These are phyloP conservation scores for Betula pendula DNA, from an alignment of 306 rosid genomes.

Conservation along the genomic window DNA sequence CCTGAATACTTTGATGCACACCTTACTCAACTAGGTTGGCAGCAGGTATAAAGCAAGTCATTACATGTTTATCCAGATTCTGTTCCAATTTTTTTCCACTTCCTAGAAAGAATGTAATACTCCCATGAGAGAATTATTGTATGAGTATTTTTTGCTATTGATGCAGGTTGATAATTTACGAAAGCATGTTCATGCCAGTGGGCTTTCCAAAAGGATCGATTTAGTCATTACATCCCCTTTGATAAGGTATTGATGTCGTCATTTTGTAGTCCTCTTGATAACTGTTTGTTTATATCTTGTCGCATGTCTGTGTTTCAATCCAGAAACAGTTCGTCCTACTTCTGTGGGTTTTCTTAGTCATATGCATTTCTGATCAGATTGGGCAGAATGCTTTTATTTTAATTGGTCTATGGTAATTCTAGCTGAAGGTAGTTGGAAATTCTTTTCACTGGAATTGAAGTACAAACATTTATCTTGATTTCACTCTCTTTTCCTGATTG, in stretches of 20 bases:
- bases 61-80: background rate
- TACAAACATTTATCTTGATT: background rate
- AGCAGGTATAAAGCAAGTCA: constrained; percentile 42
- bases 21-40: constrained; percentile 56
- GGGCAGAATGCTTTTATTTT: background rate
- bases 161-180: constrained; percentile 55
- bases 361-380: background rate
- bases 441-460: background rate
- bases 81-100: background rate
- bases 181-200: constrained; percentile 43
- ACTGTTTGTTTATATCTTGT: background rate
- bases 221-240: constrained; percentile 50
- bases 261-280: background rate
- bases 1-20: constrained; percentile 56
- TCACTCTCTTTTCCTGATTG: background rate
- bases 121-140: background rate
- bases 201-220: constrained; percentile 50
- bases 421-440: background rate
- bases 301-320: background rate
- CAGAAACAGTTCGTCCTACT: background rate
- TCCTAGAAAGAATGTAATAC: background rate
- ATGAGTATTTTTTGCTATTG: background rate
- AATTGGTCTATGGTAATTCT: background rate
- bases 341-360: background rate
- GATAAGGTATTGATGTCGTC: constrained; percentile 33